Conservation (phyloP, 805 yeast genomes). For the Yamadazyma insecticola region DNA sequence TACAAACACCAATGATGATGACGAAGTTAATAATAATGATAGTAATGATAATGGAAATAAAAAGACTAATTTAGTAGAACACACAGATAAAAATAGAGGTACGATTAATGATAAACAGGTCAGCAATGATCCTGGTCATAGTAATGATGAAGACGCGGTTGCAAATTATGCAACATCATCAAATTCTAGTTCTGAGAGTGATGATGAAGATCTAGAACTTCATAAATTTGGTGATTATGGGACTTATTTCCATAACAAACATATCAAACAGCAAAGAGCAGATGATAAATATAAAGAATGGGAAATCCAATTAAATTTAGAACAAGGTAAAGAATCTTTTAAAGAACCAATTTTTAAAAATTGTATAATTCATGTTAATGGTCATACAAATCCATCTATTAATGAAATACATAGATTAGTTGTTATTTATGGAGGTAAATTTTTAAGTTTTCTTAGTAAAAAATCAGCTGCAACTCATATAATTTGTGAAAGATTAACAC, state of each 20-base stretch:
- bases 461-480: conserved; percentile 82
- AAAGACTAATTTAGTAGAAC: too few relatives aligned
- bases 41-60: too few relatives aligned
- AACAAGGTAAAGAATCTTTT: conserved; percentile 13
- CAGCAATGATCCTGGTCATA: not conserved
- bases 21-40: conserved; percentile 8
- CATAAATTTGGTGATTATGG: conserved; percentile 62
- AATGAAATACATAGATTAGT: conserved; percentile 66
- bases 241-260: conserved; percentile 61
- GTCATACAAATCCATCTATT: conserved; percentile 81
- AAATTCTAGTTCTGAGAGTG: too few relatives aligned
- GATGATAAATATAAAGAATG: conserved; percentile 49
- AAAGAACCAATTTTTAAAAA: conserved; percentile 47
- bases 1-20: too few relatives aligned
- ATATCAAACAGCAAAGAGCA: conserved; percentile 54
- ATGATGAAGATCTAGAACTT: conserved; percentile 8
- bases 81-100: too few relatives aligned
- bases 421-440: conserved; percentile 75
- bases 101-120: conserved; percentile 1
- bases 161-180: conserved; percentile 8
- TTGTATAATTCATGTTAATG: conserved; percentile 78
- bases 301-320: conserved; percentile 36
- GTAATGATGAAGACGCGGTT: too few relatives aligned
- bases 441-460: conserved; percentile 60
- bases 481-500: conserved; percentile 73